Evolutionary conservation across 495 filamentous ascomycete genomes (phyloP).

Genomic region (Tuber borchii): DNA sequence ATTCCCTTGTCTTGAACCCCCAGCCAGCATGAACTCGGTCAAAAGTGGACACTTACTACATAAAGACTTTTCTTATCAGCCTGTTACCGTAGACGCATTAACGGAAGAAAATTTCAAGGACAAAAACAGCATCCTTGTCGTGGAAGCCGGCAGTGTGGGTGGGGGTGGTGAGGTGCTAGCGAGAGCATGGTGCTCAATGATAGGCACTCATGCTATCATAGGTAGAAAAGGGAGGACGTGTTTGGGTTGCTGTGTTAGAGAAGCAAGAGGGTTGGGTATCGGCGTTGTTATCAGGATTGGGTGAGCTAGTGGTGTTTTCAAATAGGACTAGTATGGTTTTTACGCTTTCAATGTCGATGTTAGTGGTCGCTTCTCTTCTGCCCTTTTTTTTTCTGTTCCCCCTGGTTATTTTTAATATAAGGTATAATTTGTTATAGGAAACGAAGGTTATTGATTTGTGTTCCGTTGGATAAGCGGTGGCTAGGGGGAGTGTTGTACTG

Average conservation of each 20-base stretch:
- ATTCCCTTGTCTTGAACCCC: conserved; percentile 30
- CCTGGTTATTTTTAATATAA: neutral
- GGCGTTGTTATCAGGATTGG: conserved; percentile 52
- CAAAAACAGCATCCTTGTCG: conserved; percentile 15
- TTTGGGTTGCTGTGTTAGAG: conserved; percentile 61
- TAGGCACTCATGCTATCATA: conserved; percentile 62
- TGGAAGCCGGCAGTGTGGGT: conserved; percentile 19
- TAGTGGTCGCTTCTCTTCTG: neutral
- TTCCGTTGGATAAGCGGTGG: neutral
- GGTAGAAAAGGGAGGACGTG: conserved; percentile 59
- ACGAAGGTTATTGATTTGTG: neutral
- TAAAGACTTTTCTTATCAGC: conserved; percentile 26
- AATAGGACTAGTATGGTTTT: neutral
- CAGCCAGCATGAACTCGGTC: conserved; percentile 5
- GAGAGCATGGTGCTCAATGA: conserved; percentile 62
- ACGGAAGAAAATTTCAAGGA: conserved; percentile 9
- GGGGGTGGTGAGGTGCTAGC: conserved; percentile 48
- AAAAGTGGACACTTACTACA: conserved; percentile 22
- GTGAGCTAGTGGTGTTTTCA: neutral
- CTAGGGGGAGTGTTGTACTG: neutral
- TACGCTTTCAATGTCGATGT: neutral
- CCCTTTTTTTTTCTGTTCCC: neutral
- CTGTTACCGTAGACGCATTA: conserved; percentile 18
- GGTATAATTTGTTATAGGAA: neutral
- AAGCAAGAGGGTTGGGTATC: conserved; percentile 61